Evolutionary conservation across 208 protist species (phyloP), one percentile per base, ranked within the genome.

Genomic region (Trypanosoma theileri): DNA sequence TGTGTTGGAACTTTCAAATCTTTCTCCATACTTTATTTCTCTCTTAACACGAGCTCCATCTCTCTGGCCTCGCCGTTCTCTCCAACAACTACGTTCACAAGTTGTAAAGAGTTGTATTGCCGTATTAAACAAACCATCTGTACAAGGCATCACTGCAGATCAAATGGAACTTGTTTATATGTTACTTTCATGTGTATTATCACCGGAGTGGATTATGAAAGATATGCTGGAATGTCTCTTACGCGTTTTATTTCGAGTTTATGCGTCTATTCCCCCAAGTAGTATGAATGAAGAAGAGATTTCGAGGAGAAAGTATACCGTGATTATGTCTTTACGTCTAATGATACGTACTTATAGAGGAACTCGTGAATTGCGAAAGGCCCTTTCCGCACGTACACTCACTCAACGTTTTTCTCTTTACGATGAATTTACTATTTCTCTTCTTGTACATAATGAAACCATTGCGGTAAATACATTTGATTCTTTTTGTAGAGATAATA

Each of bases 341-440:
- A 73, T 93, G 7, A 74, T 89, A 51, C 65, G 65, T 28, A 86
- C 79, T 17, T 93, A 95, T 73, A 59, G 51, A 22, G 74, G 73
- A 16, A 88, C 77, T 13, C 85, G 84, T 60, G 89, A 91, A 61
- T 64, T 95, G 59, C 79, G 74, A 28, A 91, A 88, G 74, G 84
- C 89, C 19, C 76, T 95, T 48, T 72, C 81, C 22, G 68, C 80
- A 60, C 71, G 80, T 62, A 89, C 86, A 17, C 70, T 95, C 55
- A 89, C 82, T 19, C 79, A 84, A 72, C 86, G 89, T 24, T 73
- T 91, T 40, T 91, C 86, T 26, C 73, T 95, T 13, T 91, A 91
- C 74, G 75, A 95, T 41, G 77, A 77, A n/a, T 86, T 95, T 55
- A 57, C 66, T 11, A 64, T 74, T 53, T 53, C 75, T 9, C 69